Evolutionary conservation across 2,329 filamentous ascomycete species (phyloP).

Genomic region (Neonectria neomacrospora): DNA sequence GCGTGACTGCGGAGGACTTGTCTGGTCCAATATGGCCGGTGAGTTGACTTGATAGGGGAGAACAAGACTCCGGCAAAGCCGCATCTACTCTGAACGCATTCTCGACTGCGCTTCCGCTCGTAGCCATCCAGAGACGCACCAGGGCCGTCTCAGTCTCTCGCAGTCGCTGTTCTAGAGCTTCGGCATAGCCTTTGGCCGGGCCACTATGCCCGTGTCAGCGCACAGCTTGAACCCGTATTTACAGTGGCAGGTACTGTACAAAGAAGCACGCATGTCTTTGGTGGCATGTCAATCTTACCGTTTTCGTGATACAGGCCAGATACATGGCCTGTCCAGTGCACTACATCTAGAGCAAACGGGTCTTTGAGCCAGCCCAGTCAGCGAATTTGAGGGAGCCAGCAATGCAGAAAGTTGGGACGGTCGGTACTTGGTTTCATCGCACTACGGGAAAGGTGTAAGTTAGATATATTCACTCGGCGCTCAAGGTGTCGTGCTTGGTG

Average conservation of each 20-base stretch:
- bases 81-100: conserved; percentile 15
- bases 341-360: conserved; percentile 30
- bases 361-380: conserved; percentile 2
- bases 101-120: conserved; percentile 1
- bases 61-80: not conserved
- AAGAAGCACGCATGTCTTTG: no score
- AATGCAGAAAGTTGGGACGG: no score
- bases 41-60: not conserved
- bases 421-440: conserved; percentile 15
- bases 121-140: conserved; percentile 43
- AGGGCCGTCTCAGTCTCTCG: conserved; percentile 54
- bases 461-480: not conserved
- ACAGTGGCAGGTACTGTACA: no score
- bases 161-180: conserved; percentile 55
- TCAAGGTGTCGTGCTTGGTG: not conserved
- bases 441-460: conserved; percentile 2
- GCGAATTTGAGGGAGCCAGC: not conserved
- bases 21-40: not conserved
- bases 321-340: conserved; percentile 19
- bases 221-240: no score
- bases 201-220: conserved; percentile 47
- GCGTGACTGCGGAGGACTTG: not conserved
- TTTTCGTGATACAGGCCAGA: conserved; percentile 31
- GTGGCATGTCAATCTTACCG: conserved; percentile 16
- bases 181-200: conserved; percentile 58